phyloP scores from a whole-genome alignment of 2,329 filamentous ascomycete species.

The Dactylellina haptotyla region DNA sequence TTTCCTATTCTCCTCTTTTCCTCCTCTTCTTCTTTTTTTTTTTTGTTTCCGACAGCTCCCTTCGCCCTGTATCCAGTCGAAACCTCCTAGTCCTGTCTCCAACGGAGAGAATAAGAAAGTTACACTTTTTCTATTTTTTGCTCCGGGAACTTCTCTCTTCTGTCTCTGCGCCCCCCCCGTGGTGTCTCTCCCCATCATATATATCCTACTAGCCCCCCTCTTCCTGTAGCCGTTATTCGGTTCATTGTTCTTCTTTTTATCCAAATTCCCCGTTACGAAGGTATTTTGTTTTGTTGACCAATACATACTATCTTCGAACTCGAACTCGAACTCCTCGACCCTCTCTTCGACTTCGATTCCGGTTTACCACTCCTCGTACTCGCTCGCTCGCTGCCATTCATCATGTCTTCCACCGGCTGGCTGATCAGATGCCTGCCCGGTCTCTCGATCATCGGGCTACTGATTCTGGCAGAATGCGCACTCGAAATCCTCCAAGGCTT shows the following conservation, averaged over 20 bases:
- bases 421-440: constrained; percentile 56
- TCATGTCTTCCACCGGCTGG: constrained; percentile 55
- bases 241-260: constrained; percentile 24
- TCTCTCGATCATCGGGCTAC: constrained; percentile 55
- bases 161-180: constrained; percentile 13
- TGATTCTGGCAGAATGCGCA: constrained; percentile 55
- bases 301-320: constrained; percentile 17
- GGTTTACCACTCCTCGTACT: neutral
- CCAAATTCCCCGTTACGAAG: constrained; percentile 7
- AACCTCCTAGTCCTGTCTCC: constrained; percentile 26
- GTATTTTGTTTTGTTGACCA: constrained; percentile 20
- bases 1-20: constrained; percentile 19
- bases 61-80: constrained; percentile 7
- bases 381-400: neutral
- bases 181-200: constrained; percentile 27
- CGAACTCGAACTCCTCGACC: neutral
- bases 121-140: constrained; percentile 51
- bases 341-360: neutral
- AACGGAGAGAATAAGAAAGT: constrained; percentile 42
- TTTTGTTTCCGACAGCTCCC: neutral
- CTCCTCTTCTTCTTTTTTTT: neutral
- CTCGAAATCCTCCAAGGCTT: constrained; percentile 55
- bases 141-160: constrained; percentile 10
- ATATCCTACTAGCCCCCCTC: constrained; percentile 23
- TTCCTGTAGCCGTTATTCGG: constrained; percentile 21